phyloP scores from a whole-genome alignment of 2,329 filamentous ascomycete species.

The Penicillium sp. region DNA sequence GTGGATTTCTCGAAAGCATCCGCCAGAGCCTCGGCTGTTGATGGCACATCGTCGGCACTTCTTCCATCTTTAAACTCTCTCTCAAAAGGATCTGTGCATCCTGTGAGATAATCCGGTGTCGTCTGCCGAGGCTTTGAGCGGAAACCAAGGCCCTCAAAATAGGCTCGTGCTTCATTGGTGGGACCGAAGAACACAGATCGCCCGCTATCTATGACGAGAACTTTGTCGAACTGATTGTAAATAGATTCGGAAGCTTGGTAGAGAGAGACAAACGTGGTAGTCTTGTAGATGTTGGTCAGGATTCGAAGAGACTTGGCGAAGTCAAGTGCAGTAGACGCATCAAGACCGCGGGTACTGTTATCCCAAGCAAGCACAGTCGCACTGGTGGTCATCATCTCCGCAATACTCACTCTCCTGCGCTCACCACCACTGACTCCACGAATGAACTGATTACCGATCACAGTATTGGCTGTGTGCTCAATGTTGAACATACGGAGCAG shows the following conservation, averaged over 20 bases:
- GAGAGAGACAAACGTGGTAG: slow-evolving; percentile 79
- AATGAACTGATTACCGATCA: slow-evolving; percentile 79
- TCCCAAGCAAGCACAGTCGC: slow-evolving; percentile 74
- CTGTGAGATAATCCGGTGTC: slow-evolving; percentile 77
- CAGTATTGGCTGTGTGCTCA: slow-evolving; percentile 79
- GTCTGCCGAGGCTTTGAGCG: slow-evolving; percentile 73
- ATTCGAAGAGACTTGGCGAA: slow-evolving; percentile 71
- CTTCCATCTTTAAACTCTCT: slow-evolving; percentile 71
- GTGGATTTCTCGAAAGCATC: slow-evolving; percentile 69
- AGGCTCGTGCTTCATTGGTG: slow-evolving; percentile 63
- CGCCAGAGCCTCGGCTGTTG: slow-evolving; percentile 65
- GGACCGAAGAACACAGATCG: slow-evolving; percentile 76
- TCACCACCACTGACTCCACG: slow-evolving; percentile 73
- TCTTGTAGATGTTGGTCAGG: slow-evolving; percentile 80
- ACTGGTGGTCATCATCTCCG: slow-evolving; percentile 77
- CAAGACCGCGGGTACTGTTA: slow-evolving; percentile 69
- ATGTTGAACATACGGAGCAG: slow-evolving; percentile 93
- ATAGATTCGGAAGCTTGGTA: slow-evolving; percentile 86
- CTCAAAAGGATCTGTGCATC: slow-evolving; percentile 81
- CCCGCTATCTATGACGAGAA: slow-evolving; percentile 76
- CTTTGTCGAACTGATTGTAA: slow-evolving; percentile 78
- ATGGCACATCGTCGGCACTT: slow-evolving; percentile 66
- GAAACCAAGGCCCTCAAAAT: slow-evolving; percentile 78
- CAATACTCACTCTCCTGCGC: slow-evolving; percentile 77
- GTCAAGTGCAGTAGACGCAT: slow-evolving; percentile 67